Conservation (phyloP, 495 filamentous ascomycete species). For the Hypoxylon fuscum region DNA sequence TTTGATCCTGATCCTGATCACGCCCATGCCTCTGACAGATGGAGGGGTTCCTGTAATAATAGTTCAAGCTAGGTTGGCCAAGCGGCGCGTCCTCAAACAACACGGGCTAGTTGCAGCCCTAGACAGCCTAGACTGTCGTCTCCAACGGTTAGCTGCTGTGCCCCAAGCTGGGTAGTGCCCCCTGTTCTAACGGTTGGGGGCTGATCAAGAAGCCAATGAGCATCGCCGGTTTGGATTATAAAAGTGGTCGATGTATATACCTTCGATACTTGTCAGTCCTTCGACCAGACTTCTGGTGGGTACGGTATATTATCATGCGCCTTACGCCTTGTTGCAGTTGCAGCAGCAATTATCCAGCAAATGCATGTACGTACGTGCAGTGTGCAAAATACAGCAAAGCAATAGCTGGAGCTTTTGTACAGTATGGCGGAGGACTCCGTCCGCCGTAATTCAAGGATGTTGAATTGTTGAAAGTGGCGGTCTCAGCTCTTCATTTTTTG, state of each 20-base stretch:
- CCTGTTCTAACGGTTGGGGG: constrained; percentile 22
- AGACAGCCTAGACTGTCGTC: constrained; percentile 13
- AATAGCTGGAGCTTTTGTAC: constrained; percentile 10
- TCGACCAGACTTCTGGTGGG: not conserved
- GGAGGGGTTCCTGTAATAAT: constrained; percentile 13
- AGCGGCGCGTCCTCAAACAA: constrained; percentile 1
- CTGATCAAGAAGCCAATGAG: constrained; percentile 7
- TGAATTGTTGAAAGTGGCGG: constrained; percentile 10
- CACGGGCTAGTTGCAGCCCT: not conserved
- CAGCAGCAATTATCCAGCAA: constrained; percentile 12
- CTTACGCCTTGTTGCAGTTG: not conserved
- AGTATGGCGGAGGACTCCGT: constrained; percentile 9
- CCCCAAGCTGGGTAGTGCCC: constrained; percentile 7
- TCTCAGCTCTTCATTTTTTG: constrained; percentile 23
- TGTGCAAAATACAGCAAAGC: constrained; percentile 2
- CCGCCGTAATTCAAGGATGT: not conserved
- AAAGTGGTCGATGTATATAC: constrained; percentile 17
- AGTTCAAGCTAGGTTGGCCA: not conserved
- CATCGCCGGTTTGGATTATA: constrained; percentile 9
- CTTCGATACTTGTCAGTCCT: not conserved
- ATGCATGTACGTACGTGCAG: constrained; percentile 3
- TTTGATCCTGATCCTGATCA: not conserved
- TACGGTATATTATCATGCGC: not conserved
- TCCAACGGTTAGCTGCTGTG: constrained; percentile 26
- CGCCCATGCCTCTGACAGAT: constrained; percentile 4